A percentile compares a stretch with the other conserved stretches of the same genome.
Evolutionary conservation across 179 eudicot species (phyloP).

Genomic region (Nepenthes alata): DNA sequence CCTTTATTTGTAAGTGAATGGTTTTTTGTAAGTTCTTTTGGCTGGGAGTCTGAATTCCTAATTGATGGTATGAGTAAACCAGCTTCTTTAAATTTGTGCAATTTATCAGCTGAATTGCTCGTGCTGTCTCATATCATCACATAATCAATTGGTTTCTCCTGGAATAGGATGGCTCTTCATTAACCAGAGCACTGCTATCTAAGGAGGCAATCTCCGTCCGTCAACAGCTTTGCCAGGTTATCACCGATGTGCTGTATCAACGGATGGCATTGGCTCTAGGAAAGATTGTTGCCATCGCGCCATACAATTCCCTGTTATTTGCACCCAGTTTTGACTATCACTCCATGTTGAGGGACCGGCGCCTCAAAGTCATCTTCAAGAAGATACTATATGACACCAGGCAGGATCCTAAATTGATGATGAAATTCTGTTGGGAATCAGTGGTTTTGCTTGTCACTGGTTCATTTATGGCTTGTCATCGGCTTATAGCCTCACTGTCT

Average conservation of each 20-base stretch:
- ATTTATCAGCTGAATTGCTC: too few species aligned
- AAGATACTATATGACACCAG: slow-evolving; percentile 52
- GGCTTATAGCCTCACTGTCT: slow-evolving; percentile 35
- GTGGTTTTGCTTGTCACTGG: slow-evolving; percentile 34
- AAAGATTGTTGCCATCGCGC: slow-evolving; percentile 9
- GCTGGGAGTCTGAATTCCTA: too few species aligned
- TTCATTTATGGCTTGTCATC: slow-evolving; percentile 57
- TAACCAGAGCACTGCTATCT: slow-evolving; percentile 48
- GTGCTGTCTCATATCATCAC: not conserved
- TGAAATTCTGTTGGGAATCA: slow-evolving; percentile 44
- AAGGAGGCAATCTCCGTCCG: slow-evolving; percentile 51
- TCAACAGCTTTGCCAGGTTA: slow-evolving; percentile 41
- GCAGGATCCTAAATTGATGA: slow-evolving; percentile 42
- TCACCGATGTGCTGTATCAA: slow-evolving; percentile 50
- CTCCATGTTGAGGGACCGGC: slow-evolving; percentile 46
- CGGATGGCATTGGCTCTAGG: slow-evolving; percentile 36
- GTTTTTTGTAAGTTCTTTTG: too few species aligned
- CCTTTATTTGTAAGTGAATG: too few species aligned
- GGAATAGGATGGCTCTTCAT: slow-evolving; percentile 72
- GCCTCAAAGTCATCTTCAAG: slow-evolving; percentile 54
- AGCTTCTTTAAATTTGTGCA: too few species aligned
- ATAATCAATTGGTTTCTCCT: not conserved
- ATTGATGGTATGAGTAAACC: too few species aligned
- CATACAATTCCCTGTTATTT: slow-evolving; percentile 14
- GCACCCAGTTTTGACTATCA: slow-evolving; percentile 26